Percentiles rank a stretch among this genome's conserved stretches.
These are phyloP conservation scores for Withania somnifera DNA, from an alignment of 305 asterid species.

Conservation along the genomic window DNA sequence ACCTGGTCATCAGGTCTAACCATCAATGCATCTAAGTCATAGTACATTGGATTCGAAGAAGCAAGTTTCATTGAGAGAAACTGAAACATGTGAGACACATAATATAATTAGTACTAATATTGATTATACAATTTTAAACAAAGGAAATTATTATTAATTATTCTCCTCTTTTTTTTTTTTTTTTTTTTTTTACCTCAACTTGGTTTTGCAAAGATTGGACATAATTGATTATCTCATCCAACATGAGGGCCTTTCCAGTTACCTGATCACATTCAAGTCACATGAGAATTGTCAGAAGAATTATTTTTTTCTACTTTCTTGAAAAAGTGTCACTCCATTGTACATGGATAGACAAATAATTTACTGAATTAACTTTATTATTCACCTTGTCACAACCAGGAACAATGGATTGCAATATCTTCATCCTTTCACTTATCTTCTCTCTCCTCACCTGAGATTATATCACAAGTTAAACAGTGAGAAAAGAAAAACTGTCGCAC, in stretches of 20 bases:
- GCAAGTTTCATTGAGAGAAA: slow-evolving; percentile 87
- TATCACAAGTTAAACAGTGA: background rate
- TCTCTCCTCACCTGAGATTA: slow-evolving; percentile 63
- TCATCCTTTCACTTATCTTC: slow-evolving; percentile 81
- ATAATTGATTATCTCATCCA: slow-evolving; percentile 80
- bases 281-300: slow-evolving; percentile 35
- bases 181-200: slow-evolving; percentile 67
- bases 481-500: background rate
- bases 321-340: background rate
- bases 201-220: slow-evolving; percentile 79
- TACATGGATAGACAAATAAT: background rate
- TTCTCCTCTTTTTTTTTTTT: too few species aligned
- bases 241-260: slow-evolving; percentile 91
- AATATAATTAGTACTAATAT: background rate
- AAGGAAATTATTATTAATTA: background rate
- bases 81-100: slow-evolving; percentile 18
- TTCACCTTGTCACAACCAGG: slow-evolving; percentile 91
- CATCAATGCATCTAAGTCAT: slow-evolving; percentile 54
- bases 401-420: slow-evolving; percentile 60
- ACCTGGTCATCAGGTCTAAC: slow-evolving; percentile 53
- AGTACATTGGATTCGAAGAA: slow-evolving; percentile 48
- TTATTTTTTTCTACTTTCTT: background rate
- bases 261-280: slow-evolving; percentile 44
- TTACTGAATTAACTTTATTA: background rate
- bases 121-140: background rate